Evolutionary conservation across 2,329 filamentous ascomycete genomes (phyloP).

Genomic region (Fusarium fracticaudum): DNA sequence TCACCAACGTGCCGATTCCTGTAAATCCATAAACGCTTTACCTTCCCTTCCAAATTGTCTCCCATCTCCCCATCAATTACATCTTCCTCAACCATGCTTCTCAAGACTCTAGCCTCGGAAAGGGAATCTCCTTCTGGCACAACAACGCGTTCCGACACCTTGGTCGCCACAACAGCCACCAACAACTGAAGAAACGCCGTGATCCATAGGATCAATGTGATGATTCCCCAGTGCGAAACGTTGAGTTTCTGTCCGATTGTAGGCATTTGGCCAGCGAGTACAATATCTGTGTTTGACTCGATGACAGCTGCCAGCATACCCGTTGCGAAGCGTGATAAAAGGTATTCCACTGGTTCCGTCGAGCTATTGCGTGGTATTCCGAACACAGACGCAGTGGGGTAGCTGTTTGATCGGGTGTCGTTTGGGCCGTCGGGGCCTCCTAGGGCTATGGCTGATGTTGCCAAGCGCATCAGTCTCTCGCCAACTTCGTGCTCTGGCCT

Average conservation of each 20-base stretch:
- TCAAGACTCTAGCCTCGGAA: neutral
- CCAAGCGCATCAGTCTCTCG: neutral
- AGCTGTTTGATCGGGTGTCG: neutral
- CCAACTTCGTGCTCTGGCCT: neutral
- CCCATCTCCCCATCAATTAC: neutral
- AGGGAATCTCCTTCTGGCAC: neutral
- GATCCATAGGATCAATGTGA: neutral
- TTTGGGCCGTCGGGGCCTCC: neutral
- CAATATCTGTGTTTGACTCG: neutral
- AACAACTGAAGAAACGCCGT: neutral
- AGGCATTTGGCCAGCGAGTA: neutral
- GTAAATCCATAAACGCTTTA: neutral
- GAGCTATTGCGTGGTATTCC: neutral
- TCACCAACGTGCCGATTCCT: neutral
- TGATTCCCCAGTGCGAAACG: neutral
- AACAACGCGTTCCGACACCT: neutral
- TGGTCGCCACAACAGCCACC: neutral
- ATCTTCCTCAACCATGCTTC: neutral
- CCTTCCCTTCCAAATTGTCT: neutral
- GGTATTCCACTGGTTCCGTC: neutral
- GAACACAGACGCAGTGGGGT: fast-evolving
- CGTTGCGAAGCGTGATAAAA: neutral
- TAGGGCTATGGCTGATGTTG: neutral
- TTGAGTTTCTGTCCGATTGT: neutral
- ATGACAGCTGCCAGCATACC: neutral